phyloP scores from a whole-genome alignment of 441 rosid species.

The Mallotus repandus region DNA sequence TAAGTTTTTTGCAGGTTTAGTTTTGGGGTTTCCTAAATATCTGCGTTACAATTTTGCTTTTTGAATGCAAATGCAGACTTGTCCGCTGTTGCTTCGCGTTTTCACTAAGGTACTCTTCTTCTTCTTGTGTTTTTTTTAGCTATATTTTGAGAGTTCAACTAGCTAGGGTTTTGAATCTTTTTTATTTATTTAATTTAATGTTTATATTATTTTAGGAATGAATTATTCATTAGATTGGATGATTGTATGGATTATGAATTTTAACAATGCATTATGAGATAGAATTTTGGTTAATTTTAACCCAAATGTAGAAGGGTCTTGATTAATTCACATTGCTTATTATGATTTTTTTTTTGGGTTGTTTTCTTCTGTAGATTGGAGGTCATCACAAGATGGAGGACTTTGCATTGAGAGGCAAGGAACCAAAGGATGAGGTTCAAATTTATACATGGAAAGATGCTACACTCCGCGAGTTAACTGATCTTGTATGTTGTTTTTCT shows the following conservation, averaged over 20 bases:
- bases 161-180: background rate
- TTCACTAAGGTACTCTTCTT: slow-evolving; percentile 68
- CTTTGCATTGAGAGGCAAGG: slow-evolving; percentile 88
- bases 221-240: too few relatives aligned
- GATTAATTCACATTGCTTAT: too few relatives aligned
- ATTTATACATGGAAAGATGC: slow-evolving; percentile 98
- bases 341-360: too few relatives aligned
- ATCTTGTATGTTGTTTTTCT: slow-evolving; percentile 51
- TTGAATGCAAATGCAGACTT: slow-evolving; percentile 51
- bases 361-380: slow-evolving; percentile 47
- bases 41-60: background rate
- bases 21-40: background rate
- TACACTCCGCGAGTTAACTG: slow-evolving; percentile 76
- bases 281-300: too few relatives aligned
- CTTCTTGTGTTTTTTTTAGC: background rate
- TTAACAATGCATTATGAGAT: too few relatives aligned
- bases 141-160: background rate
- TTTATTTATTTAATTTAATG: background rate
- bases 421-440: slow-evolving; percentile 93
- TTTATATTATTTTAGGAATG: too few relatives aligned
- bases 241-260: too few relatives aligned
- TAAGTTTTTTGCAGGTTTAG: too few relatives aligned
- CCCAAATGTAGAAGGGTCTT: too few relatives aligned
- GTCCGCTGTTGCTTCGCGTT: slow-evolving; percentile 88
- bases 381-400: slow-evolving; percentile 79